phyloP scores from a whole-genome alignment of 2,329 filamentous ascomycete species.

The Talaromyces verruculosus region DNA sequence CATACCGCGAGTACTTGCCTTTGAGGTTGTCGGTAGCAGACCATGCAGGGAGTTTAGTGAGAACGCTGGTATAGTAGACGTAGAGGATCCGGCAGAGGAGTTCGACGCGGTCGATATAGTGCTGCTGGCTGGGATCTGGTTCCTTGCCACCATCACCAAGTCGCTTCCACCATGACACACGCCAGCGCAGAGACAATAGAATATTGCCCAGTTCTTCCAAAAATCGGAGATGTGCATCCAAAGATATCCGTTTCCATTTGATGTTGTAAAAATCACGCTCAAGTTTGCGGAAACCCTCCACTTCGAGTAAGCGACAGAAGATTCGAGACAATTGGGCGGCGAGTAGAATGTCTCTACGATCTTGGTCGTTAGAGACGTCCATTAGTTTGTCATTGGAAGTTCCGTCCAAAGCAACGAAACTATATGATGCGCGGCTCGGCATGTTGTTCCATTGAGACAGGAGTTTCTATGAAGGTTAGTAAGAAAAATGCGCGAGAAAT shows the following conservation, averaged over 20 bases:
- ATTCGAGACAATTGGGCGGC: constrained; percentile 49
- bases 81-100: constrained; percentile 47
- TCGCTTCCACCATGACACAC: constrained; percentile 47
- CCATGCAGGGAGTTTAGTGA: constrained; percentile 45
- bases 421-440: constrained; percentile 48
- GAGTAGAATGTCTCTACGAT: constrained; percentile 42
- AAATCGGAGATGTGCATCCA: constrained; percentile 45
- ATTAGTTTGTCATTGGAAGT: constrained; percentile 38
- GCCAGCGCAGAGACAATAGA: constrained; percentile 46
- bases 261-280: constrained; percentile 49
- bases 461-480: constrained; percentile 33
- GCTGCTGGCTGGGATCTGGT: constrained; percentile 39
- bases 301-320: constrained; percentile 48
- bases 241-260: constrained; percentile 46
- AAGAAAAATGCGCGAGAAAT: too few species aligned
- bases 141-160: constrained; percentile 41
- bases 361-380: constrained; percentile 39
- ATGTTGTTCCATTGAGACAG: constrained; percentile 49
- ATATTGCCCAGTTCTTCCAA: constrained; percentile 42
- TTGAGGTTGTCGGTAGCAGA: constrained; percentile 38
- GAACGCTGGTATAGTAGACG: constrained; percentile 48
- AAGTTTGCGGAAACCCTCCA: constrained; percentile 47
- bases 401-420: constrained; percentile 37
- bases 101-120: constrained; percentile 43
- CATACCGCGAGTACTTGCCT: constrained; percentile 44